Evolutionary conservation across 225 moss, liverwort and hornwort species (phyloP).

Genomic region (Thuidium tamariscinum): DNA sequence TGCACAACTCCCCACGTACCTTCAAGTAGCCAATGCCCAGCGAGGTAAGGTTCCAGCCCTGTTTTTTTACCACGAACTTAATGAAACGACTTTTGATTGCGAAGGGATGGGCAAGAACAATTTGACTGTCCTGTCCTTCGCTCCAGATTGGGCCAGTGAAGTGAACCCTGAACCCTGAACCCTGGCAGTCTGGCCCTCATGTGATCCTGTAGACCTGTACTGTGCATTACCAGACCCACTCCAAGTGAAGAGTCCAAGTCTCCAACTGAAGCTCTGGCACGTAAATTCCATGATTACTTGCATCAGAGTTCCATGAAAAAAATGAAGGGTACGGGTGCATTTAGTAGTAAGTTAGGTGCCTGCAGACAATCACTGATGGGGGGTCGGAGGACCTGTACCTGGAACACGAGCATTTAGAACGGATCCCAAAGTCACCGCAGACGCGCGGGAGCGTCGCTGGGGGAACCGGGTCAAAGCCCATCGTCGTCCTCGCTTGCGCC

Average conservation of each 20-base stretch:
- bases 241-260: background rate
- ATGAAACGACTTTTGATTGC: no score
- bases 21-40: background rate
- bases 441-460: background rate
- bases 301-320: background rate
- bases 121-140: background rate
- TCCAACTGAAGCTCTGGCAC: background rate
- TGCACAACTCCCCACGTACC: rapidly evolving
- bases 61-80: no score
- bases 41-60: background rate
- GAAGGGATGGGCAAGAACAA: no score
- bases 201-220: background rate
- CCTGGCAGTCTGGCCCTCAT: background rate
- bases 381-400: background rate
- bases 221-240: background rate
- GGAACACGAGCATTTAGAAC: background rate
- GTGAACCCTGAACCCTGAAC: no score
- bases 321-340: background rate
- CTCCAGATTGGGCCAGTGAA: no score
- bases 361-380: background rate
- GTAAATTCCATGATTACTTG: background rate
- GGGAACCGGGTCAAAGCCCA: background rate
- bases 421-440: background rate
- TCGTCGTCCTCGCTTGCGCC: background rate
- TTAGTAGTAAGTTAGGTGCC: background rate